Evolutionary conservation across 257 asterid species (phyloP).

Genomic region (Gardenia jasminoides): DNA sequence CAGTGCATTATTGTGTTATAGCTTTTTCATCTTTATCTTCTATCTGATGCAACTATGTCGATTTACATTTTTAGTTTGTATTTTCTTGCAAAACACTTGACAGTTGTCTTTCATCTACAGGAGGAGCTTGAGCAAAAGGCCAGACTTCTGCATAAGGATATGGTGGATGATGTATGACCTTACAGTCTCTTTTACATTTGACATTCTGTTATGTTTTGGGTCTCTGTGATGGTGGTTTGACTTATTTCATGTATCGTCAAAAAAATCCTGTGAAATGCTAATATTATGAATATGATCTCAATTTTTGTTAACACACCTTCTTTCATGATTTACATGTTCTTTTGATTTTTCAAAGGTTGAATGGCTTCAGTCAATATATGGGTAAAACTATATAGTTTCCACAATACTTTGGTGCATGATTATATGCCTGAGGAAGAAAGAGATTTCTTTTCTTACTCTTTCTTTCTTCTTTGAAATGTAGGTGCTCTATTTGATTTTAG

Average conservation of each 20-base stretch:
- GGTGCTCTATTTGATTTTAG: too few species aligned
- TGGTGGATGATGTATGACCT: conserved; percentile 55
- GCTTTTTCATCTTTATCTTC: background rate
- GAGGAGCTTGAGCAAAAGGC: conserved; percentile 62
- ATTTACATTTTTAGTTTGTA: background rate
- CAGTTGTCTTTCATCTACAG: conserved; percentile 36
- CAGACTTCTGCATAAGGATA: conserved; percentile 55
- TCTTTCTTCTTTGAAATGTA: background rate
- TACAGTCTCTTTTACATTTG: background rate
- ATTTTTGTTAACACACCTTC: background rate
- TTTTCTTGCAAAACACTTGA: background rate
- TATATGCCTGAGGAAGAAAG: background rate
- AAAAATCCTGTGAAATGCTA: background rate
- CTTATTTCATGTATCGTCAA: background rate
- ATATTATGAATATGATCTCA: background rate
- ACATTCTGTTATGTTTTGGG: background rate
- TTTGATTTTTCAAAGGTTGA: background rate
- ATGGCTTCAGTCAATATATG: background rate
- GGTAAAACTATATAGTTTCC: background rate
- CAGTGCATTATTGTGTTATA: background rate
- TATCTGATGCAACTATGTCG: background rate
- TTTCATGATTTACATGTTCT: background rate
- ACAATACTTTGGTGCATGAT: background rate
- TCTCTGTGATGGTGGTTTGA: background rate
- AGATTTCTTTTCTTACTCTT: background rate